Conservation (phyloP, 345 rosid species). For the Lagerstroemia speciosa region DNA sequence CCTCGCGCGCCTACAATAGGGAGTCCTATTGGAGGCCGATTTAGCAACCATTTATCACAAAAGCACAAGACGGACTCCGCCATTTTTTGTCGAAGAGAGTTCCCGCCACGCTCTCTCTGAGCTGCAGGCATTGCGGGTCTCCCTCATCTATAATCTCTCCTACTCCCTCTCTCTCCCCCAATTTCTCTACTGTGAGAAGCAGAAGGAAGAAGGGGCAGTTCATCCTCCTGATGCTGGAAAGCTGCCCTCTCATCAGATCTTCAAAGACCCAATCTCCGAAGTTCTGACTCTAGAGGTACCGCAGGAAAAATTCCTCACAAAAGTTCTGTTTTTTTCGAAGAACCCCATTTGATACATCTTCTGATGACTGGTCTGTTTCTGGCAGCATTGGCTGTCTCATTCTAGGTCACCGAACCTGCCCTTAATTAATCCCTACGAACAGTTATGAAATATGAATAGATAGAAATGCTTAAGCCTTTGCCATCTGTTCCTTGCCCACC, state of each 20-base stretch:
- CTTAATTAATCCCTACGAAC: not conserved
- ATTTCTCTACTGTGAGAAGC: not conserved
- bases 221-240: not conserved
- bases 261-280: not conserved
- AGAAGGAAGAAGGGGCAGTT: not conserved
- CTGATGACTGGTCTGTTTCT: not conserved
- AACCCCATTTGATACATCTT: not conserved
- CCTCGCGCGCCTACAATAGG: too few species aligned
- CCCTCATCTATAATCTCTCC: too few species aligned
- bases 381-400: not conserved
- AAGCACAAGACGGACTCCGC: too few species aligned
- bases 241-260: not conserved
- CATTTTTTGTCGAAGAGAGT: not conserved
- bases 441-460: not conserved
- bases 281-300: slow-evolving; percentile 1
- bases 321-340: not conserved
- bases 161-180: not conserved
- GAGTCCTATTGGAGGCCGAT: too few species aligned
- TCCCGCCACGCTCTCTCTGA: not conserved
- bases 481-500: too few species aligned
- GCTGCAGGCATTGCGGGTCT: not conserved
- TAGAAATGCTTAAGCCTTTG: not conserved
- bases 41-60: too few species aligned
- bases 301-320: too few species aligned
- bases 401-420: not conserved